These are phyloP conservation scores for Puccinia novopanici DNA, from an alignment of 1,284 basidiomycete genomes.

Conservation along the genomic window DNA sequence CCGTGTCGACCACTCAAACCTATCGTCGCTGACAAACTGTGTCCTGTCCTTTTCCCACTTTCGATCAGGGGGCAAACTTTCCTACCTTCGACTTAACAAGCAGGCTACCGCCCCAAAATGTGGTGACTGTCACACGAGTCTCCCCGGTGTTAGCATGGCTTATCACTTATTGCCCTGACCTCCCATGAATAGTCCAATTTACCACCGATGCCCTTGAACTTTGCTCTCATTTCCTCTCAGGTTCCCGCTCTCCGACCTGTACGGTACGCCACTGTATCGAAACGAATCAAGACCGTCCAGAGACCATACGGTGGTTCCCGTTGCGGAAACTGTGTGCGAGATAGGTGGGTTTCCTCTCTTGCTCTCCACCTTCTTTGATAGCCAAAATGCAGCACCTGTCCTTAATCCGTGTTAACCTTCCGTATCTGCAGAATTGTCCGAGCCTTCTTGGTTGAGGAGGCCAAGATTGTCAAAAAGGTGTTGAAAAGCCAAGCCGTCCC, in stretches of 20 bases:
- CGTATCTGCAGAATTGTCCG: conserved; percentile 76
- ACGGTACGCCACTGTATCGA: conserved; percentile 84
- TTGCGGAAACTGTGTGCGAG: conserved; percentile 88
- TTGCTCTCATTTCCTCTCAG: not conserved
- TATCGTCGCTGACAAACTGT: not conserved
- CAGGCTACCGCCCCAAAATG: conserved; percentile 60
- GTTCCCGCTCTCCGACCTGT: conserved; percentile 87
- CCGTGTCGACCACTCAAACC: not conserved
- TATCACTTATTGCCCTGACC: not conserved
- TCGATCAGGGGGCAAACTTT: conserved; percentile 54
- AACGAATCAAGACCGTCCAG: conserved; percentile 90
- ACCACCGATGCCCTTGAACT: not conserved
- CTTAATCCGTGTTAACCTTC: not conserved
- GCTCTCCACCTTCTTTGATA: not conserved
- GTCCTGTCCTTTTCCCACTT: not conserved
- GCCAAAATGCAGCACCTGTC: not conserved
- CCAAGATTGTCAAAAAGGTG: conserved; percentile 99
- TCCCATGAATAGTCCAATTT: not conserved
- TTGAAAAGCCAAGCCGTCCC: conserved; percentile 75
- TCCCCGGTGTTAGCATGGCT: conserved; percentile 68
- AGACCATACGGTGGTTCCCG: conserved; percentile 93
- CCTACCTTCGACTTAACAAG: conserved; percentile 51
- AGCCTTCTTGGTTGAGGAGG: conserved; percentile 98
- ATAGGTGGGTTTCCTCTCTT: conserved; percentile 68
- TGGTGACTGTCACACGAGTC: conserved; percentile 79